Evolutionary conservation across 805 yeast genomes (phyloP).

Genomic region (Sungouiella blattae): DNA sequence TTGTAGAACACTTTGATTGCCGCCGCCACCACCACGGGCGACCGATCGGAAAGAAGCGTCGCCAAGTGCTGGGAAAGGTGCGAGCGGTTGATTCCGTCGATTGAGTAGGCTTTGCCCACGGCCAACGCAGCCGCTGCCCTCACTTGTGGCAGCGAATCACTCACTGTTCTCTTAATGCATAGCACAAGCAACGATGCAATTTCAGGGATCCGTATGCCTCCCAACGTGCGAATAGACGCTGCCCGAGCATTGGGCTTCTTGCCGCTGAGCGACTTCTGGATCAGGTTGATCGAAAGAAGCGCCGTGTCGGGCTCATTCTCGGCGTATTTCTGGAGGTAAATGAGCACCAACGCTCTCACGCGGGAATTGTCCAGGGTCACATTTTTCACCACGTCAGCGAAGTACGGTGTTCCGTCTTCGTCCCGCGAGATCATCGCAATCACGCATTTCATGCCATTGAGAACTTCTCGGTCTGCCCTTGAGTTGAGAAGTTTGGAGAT

Average conservation of each 20-base stretch:
- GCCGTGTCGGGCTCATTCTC: slow-evolving; percentile 88
- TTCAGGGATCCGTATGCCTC: slow-evolving; percentile 79
- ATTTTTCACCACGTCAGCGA: slow-evolving; percentile 88
- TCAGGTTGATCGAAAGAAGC: slow-evolving; percentile 81
- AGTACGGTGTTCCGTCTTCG: slow-evolving; percentile 43
- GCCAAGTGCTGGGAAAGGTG: slow-evolving; percentile 51
- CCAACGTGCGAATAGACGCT: slow-evolving; percentile 70
- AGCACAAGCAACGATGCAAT: slow-evolving; percentile 75
- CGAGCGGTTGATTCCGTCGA: slow-evolving; percentile 38
- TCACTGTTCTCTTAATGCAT: slow-evolving; percentile 62
- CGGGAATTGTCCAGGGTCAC: slow-evolving; percentile 63
- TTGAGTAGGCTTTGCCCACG: slow-evolving; percentile 49
- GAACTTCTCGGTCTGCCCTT: slow-evolving; percentile 52
- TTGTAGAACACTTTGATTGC: slow-evolving; percentile 57
- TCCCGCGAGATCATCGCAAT: slow-evolving; percentile 38
- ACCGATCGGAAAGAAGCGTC: slow-evolving; percentile 60
- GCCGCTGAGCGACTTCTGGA: slow-evolving; percentile 78
- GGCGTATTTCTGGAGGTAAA: slow-evolving; percentile 71
- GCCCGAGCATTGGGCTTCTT: slow-evolving; percentile 65
- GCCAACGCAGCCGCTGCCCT: slow-evolving; percentile 79
- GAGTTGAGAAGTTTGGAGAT: slow-evolving; percentile 66
- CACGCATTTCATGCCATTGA: slow-evolving; percentile 41
- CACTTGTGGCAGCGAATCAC: slow-evolving; percentile 75
- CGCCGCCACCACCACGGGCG: slow-evolving; percentile 63
- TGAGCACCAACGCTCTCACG: slow-evolving; percentile 71